Base-by-base conservation (phyloP, 176 grass and related monocot genomes). In the Guadua angustifolia region DNA sequence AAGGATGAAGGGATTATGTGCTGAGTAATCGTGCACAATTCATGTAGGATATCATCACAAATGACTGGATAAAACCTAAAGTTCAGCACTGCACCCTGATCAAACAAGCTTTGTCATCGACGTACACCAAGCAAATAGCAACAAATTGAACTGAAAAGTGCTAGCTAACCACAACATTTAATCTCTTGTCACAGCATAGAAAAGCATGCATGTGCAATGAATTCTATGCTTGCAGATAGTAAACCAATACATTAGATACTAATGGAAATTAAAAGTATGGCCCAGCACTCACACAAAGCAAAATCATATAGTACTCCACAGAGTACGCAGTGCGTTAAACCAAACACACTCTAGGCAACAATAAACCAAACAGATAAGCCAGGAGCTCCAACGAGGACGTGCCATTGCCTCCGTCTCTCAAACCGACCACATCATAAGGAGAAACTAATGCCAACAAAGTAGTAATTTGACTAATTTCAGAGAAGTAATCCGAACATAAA, bases 321-420 rank as follows among this genome's bases (percentile, higher is more conserved):
- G 7, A 36, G 36, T 19, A 51, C 17, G 42, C 15, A 45, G 25
- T 56, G 12, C 38, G 49, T 3, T 42, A 69, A 3, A 81, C 21
- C 7, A 57, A 81, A 60, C 29, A 25, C 8, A 2, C 4, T 14
- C 3, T 7, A 69, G 0, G 21, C 60, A 66, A 25, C 8, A 4
- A 63, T 45, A 38, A 78, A 64, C 71, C 25, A 57, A 49, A 11
- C 39, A 79, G 63, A 82, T 58, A 18, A 78, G 16, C 14, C 18
- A 45, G 13, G 74, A 42, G 5, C 35, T 52, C 5, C 2, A 14
- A 64, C 1, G 4, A 16, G 7, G 50, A 15, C 22, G 40, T 22
- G 66, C 4, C 55, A 79, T 57, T 61, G 35, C 35, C 29, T 19
- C 10, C 7, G 44, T 63, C 9, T 50, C 29, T 43, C 12, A 73